Conservation (phyloP, 225 moss, liverwort and hornwort species). For the Pseudisothecium myosuroides region DNA sequence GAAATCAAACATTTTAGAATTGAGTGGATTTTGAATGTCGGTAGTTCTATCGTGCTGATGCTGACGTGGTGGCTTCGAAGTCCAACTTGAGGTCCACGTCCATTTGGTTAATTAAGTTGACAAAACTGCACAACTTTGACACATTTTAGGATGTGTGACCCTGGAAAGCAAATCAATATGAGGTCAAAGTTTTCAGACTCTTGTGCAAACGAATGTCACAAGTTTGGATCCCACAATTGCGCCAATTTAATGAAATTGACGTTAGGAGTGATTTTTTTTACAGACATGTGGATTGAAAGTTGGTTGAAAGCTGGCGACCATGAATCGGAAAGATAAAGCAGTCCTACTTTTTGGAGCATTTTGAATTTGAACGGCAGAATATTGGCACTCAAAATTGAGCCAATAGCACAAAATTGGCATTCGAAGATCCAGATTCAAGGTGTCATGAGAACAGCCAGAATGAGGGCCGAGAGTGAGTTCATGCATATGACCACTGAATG, state of each 20-base stretch:
- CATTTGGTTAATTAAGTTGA: background rate
- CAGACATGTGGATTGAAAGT: background rate
- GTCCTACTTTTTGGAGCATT: background rate
- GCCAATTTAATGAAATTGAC: background rate
- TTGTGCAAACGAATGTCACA: background rate
- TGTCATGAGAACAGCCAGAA: too few relatives aligned
- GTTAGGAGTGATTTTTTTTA: background rate
- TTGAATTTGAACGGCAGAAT: background rate
- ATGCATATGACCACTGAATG: too few relatives aligned
- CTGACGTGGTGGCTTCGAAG: background rate
- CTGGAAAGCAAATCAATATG: background rate
- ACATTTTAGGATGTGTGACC: too few relatives aligned
- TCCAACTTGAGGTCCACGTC: background rate
- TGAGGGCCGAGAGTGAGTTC: too few relatives aligned
- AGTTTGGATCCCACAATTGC: background rate
- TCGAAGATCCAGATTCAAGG: background rate
- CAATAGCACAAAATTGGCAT: background rate
- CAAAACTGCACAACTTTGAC: background rate
- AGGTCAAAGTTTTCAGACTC: background rate
- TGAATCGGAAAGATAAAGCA: background rate
- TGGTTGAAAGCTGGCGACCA: background rate
- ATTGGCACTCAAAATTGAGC: background rate
- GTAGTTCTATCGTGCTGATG: background rate
- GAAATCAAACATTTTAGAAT: background rate
- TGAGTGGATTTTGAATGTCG: background rate